Evolutionary conservation across 805 yeast genomes (phyloP).

Genomic region (Schwanniomyces vanrijiae): DNA sequence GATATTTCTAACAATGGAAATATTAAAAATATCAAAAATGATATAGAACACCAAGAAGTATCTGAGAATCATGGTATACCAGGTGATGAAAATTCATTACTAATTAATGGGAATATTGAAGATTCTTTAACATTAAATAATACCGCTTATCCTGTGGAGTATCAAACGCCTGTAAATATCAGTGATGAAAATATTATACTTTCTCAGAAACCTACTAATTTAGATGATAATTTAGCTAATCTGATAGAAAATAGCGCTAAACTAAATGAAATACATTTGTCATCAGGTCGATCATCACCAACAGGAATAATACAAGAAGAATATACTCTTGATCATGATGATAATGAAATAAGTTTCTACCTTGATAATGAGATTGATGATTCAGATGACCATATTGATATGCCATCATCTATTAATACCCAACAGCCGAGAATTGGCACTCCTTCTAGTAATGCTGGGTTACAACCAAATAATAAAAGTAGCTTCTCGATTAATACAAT

Average conservation of each 20-base stretch:
- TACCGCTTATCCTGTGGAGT: neutral
- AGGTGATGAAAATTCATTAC: neutral
- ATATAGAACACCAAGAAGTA: no score
- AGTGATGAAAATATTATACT: neutral
- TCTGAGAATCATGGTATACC: neutral
- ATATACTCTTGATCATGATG: slow-evolving; percentile 10
- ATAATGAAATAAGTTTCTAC: neutral
- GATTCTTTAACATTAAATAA: neutral
- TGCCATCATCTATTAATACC: no score
- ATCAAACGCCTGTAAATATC: neutral
- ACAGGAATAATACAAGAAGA: slow-evolving; percentile 10
- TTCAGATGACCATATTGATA: neutral
- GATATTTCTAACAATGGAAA: no score
- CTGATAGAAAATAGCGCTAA: neutral
- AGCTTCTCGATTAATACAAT: slow-evolving; percentile 13
- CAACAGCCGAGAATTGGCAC: neutral
- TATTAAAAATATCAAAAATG: no score
- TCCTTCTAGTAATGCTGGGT: neutral
- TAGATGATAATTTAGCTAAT: neutral
- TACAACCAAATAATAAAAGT: neutral
- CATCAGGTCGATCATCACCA: neutral
- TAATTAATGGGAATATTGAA: neutral
- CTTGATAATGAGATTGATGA: slow-evolving; percentile 3
- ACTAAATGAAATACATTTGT: neutral
- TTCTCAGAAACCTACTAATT: neutral